phyloP scores from a whole-genome alignment of 2,329 filamentous ascomycete species.

The Thelonectria olida region DNA sequence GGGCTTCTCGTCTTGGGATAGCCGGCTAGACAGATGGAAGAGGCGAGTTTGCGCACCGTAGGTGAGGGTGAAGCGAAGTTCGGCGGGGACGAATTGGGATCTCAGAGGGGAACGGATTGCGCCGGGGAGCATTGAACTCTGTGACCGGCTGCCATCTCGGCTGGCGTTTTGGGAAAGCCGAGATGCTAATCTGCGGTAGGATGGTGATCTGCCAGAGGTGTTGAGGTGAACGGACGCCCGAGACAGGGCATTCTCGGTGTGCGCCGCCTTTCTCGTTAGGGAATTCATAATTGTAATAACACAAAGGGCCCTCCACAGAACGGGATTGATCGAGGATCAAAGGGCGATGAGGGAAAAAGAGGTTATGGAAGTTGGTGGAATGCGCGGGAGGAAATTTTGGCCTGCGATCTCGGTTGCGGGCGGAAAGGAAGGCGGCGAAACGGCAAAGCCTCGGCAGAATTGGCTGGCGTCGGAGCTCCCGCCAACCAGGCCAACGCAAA shows the following conservation, averaged over 20 bases:
- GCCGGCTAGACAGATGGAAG: constrained; percentile 45
- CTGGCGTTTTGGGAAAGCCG: constrained; percentile 43
- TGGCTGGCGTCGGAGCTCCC: constrained; percentile 3
- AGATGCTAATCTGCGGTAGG: constrained; percentile 58
- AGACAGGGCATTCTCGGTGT: constrained; percentile 52
- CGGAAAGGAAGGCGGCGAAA: constrained; percentile 46
- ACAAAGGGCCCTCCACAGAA: constrained; percentile 40
- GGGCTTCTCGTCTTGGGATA: constrained; percentile 47
- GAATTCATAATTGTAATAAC: constrained; percentile 55
- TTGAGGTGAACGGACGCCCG: constrained; percentile 51
- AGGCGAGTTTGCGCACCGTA: constrained; percentile 41
- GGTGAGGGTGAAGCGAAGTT: constrained; percentile 46
- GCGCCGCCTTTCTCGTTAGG: constrained; percentile 53
- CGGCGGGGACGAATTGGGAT: constrained; percentile 55
- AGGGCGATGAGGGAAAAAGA: constrained; percentile 37
- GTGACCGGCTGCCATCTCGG: constrained; percentile 39
- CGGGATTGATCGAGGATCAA: constrained; percentile 36
- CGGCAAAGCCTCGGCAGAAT: constrained; percentile 47
- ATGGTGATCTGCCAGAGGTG: constrained; percentile 56
- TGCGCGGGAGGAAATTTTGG: constrained; percentile 49
- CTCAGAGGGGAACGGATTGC: constrained; percentile 51
- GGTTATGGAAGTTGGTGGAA: constrained; percentile 42
- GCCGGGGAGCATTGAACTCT: constrained; percentile 38
- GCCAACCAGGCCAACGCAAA: constrained; percentile 27
- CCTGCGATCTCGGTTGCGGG: constrained; percentile 49